These are phyloP conservation scores for Neonectria coccinea DNA, from an alignment of 2,329 filamentous ascomycete genomes.

Conservation along the genomic window DNA sequence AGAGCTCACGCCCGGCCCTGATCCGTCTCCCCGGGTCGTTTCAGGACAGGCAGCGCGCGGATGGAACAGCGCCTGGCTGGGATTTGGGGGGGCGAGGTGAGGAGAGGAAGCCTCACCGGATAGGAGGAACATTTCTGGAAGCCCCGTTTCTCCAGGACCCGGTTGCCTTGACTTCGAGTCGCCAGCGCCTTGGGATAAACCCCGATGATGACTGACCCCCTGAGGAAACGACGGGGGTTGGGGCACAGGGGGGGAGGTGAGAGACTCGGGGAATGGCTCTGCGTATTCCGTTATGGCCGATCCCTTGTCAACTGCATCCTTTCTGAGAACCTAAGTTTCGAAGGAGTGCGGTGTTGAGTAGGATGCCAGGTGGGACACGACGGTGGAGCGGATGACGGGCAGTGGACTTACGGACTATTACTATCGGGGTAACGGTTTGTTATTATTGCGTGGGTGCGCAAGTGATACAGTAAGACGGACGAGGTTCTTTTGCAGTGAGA, in stretches of 20 bases:
- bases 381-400: neutral
- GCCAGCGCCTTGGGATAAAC: neutral
- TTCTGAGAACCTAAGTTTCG: neutral
- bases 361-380: neutral
- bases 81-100: too few relatives aligned
- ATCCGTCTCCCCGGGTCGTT: constrained; percentile 25
- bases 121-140: constrained; percentile 31
- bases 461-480: neutral
- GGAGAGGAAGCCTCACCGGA: constrained; percentile 14
- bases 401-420: neutral
- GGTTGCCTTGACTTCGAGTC: constrained; percentile 1
- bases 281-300: neutral
- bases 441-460: neutral
- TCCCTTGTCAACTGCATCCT: neutral
- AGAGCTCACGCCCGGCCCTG: neutral
- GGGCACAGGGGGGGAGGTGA: neutral
- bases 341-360: neutral
- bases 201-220: neutral
- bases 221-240: neutral
- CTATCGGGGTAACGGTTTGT: neutral
- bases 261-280: neutral
- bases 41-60: constrained; percentile 16
- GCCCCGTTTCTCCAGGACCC: neutral
- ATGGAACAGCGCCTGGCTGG: constrained; percentile 10
- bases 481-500: neutral